Conservation (phyloP, 2,329 filamentous ascomycete genomes). For the Claviceps sp. region DNA sequence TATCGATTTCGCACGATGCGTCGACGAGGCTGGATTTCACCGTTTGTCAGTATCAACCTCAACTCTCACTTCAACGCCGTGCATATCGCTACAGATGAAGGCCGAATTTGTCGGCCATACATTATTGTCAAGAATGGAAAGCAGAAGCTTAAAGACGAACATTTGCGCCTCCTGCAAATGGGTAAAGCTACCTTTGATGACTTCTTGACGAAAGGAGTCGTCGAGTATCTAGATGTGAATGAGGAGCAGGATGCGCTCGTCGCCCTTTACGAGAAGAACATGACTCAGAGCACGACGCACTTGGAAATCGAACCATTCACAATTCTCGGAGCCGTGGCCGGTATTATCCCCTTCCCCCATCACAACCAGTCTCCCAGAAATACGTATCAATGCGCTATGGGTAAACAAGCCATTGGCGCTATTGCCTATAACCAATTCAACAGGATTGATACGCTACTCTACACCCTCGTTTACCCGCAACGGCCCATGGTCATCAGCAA, state of each 20-base stretch:
- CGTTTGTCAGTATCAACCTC: constrained; percentile 93
- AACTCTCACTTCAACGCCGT: constrained; percentile 87
- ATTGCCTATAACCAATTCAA: constrained; percentile 98
- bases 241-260: constrained; percentile 96
- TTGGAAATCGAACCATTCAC: constrained; percentile 98
- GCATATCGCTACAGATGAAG: constrained; percentile 93
- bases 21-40: constrained; percentile 81
- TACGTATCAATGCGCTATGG: constrained; percentile 99
- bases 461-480: constrained; percentile 95
- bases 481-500: constrained; percentile 95
- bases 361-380: constrained; percentile 98
- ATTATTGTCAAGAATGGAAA: constrained; percentile 87
- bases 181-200: constrained; percentile 87
- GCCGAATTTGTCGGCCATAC: constrained; percentile 86
- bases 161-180: constrained; percentile 68
- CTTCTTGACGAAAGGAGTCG: constrained; percentile 75
- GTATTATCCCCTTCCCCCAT: constrained; percentile 93
- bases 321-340: constrained; percentile 86
- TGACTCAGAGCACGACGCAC: constrained; percentile 76
- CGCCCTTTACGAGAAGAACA: constrained; percentile 74
- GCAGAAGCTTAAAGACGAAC: constrained; percentile 64
- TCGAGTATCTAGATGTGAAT: constrained; percentile 96
- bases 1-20: constrained; percentile 75
- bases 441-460: constrained; percentile 88
- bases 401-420: constrained; percentile 97